Evolutionary conservation across 306 rosid genomes (phyloP), one percentile per base, ranked within the genome.

Genomic region (Quercus engelmannii): DNA sequence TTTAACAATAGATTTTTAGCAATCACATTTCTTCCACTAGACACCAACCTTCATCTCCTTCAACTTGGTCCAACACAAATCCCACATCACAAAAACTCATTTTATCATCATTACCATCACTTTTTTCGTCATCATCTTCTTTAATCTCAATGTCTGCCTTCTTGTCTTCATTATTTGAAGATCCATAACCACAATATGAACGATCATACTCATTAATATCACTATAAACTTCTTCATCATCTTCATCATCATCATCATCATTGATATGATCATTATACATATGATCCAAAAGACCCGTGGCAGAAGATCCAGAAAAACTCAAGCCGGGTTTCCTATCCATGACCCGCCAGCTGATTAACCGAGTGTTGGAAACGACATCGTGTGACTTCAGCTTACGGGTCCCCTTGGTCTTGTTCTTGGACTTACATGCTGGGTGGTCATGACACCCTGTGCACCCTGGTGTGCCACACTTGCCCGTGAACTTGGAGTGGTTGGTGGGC

Each of bases 401-500:
- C 4, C 97, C 99, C 63, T 87, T 92, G 59, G 88, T 54, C 78
- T 91, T 92, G 72, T 71, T 75, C 71, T 83, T 89, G 74, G 97
- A 80, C 91, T 89, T 94, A 21, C 79, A 58, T 5, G 85, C 74
- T 0, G 93, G 94, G 76, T 78, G 85, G n/a, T 83, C 30, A 76
- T 82, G 90, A 69, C 94, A 92, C 1, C 75, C 84, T 0, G 38
- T 51, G 90, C 92, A 87, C 52, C 76, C 71, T 0, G 85, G n/a
- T 17, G 56, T 76, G 69, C 84, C 12, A 9, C 98, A 88, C 74
- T 91, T 92, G 7, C 97, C 87, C 1, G 97, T 89, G 88, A 87
- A 91, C 64, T 91, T 92, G 70, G 98, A 92, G 89, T 88, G 98
- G 75, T 85, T 91, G 79, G 91, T 86, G 65, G 97, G 89, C 69